Base-by-base conservation (phyloP, 139 green algal species). In the Zygnema cylindricum region DNA sequence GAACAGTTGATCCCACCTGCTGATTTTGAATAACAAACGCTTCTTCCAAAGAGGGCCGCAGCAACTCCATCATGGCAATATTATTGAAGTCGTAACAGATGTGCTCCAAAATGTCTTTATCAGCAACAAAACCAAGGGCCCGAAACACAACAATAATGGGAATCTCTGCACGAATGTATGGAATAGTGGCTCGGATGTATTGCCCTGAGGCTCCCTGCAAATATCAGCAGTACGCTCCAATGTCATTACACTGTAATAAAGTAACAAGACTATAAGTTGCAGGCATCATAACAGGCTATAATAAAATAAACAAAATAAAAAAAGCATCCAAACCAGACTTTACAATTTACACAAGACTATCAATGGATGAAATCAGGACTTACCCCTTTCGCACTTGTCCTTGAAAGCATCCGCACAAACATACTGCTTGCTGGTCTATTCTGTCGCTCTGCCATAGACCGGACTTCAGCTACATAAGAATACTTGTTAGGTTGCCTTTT, bases 401-500 rank as follows among this genome's bases (percentile, higher is more conserved):
- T 73, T 7, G 83, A 88, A n/a, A 98, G 90, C 95, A 98, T 96
- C 90, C 96, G 81, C 32, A 99, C 94, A 21, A 93, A 91, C 92
- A 98, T 96, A 84, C 93, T 95, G 86, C 89, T 95, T 39, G 93
- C 92, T 39, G 93, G 94, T 55, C 96, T 95, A 7, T 95, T 96
- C 90, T 91, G 94, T 90, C 91, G 93, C 93, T 99, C 97, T 2
- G 97, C 54, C 82, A 97, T 94, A 0, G 95, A 98, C 88, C 92
- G 76, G 49, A 90, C 82, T 88, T 99, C 96, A 0, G 92, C 93
- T 32, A 96, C 88, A 76, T 94, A 97, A 21, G 96, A 93, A 84
- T 98, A 98, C 92, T 99, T 99, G 88, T 91, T 95, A 33, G 96
- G 95, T 94, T 98, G 95, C 77, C 87, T 95, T 94, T 99, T 99